These are phyloP conservation scores for Xanthoceras sorbifolium DNA, from an alignment of 345 rosid genomes.

Conservation along the genomic window DNA sequence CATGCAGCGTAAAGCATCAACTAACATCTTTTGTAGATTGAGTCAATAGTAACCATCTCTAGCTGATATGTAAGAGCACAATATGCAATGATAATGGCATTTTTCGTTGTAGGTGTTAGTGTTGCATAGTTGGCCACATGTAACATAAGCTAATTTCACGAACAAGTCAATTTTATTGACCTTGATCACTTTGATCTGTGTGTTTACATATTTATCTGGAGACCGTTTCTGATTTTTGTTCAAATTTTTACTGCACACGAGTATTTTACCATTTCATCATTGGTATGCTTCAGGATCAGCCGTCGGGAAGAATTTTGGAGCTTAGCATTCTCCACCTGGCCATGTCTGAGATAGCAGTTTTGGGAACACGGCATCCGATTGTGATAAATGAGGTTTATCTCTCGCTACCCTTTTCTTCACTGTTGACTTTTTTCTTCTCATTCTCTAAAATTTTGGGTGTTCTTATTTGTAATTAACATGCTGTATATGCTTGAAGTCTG, in stretches of 20 bases:
- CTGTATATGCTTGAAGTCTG: constrained; percentile 52
- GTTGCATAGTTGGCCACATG: background rate
- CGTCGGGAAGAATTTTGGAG: constrained; percentile 87
- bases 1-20: background rate
- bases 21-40: background rate
- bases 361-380: constrained; percentile 84
- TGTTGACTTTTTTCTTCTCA: background rate
- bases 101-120: background rate
- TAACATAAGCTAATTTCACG: background rate
- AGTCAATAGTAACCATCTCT: background rate
- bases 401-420: background rate
- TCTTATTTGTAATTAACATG: background rate
- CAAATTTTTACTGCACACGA: background rate
- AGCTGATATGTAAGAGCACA: background rate
- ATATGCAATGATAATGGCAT: background rate
- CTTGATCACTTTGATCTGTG: background rate
- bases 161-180: background rate
- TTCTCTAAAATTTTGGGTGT: background rate
- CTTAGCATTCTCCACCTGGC: constrained; percentile 87
- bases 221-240: background rate
- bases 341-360: constrained; percentile 84
- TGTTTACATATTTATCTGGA: background rate
- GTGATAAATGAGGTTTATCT: constrained; percentile 83
- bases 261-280: constrained; percentile 13
- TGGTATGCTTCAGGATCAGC: constrained; percentile 56